A percentile compares a stretch with the other conserved stretches of the same genome.
phyloP scores from a whole-genome alignment of 257 asterid genomes.

The Striga asiatica region DNA sequence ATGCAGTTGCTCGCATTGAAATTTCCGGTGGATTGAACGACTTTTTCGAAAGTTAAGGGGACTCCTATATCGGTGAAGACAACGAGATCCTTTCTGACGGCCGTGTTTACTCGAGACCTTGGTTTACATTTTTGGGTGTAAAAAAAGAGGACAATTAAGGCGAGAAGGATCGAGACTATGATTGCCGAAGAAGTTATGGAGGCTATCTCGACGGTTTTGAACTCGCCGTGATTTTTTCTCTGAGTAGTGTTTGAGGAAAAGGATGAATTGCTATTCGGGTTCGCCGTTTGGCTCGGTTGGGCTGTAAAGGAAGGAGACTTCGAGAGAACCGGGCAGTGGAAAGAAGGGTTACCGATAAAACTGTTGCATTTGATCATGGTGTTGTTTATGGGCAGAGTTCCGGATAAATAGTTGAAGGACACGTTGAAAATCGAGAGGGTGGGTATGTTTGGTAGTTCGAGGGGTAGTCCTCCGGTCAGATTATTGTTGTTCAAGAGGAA shows the following conservation, averaged over 20 bases:
- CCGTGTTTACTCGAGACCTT: constrained; percentile 75
- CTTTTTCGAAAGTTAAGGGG: constrained; percentile 70
- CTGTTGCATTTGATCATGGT: constrained; percentile 50
- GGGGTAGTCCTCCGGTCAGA: too few species aligned
- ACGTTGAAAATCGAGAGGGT: constrained; percentile 46
- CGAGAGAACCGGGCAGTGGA: constrained; percentile 48
- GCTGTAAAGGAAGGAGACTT: constrained; percentile 44
- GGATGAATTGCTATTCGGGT: too few species aligned
- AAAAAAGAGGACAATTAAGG: constrained; percentile 54
- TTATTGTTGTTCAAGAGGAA: constrained; percentile 25
- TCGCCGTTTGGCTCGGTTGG: too few species aligned
- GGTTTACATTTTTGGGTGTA: constrained; percentile 78
- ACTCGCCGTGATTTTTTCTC: constrained; percentile 21
- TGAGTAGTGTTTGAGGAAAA: constrained; percentile 21
- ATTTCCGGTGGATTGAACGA: constrained; percentile 65
- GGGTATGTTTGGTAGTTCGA: constrained; percentile 57
- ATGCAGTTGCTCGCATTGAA: constrained; percentile 87
- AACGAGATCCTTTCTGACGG: constrained; percentile 59
- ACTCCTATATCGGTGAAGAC: constrained; percentile 65
- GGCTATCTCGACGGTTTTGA: constrained; percentile 73
- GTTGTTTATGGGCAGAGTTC: constrained; percentile 41
- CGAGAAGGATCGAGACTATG: constrained; percentile 62
- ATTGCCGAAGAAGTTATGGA: constrained; percentile 79
- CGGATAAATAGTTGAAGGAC: constrained; percentile 79
- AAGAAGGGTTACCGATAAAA: constrained; percentile 59